A percentile compares a stretch with the other conserved stretches of the same genome.
Evolutionary conservation across 257 asterid genomes (phyloP).

Genomic region (Striga asiatica): DNA sequence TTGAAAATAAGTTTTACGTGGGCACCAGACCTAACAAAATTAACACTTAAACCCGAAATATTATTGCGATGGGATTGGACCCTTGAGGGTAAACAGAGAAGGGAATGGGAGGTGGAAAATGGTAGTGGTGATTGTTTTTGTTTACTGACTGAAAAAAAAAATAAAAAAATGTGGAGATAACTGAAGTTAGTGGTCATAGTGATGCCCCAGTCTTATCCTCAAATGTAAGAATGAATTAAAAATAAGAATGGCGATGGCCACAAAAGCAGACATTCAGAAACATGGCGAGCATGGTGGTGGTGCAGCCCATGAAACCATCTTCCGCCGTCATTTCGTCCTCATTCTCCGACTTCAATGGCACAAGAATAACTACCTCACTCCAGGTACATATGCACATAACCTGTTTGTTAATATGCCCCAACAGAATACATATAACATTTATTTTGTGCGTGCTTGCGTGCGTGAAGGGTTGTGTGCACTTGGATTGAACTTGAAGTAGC

Average conservation of each 20-base stretch:
- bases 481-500: too few relatives aligned
- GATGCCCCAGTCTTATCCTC: slow-evolving; percentile 70
- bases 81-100: too few relatives aligned
- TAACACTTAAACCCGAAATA: too few relatives aligned
- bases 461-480: too few relatives aligned
- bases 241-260: slow-evolving; percentile 14
- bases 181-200: slow-evolving; percentile 26
- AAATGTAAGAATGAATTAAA: slow-evolving; percentile 41
- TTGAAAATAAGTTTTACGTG: too few relatives aligned
- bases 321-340: slow-evolving; percentile 50
- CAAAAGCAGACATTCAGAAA: slow-evolving; percentile 10
- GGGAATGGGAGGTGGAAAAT: slow-evolving; percentile 13
- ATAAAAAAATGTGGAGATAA: too few relatives aligned
- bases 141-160: too few relatives aligned
- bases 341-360: slow-evolving; percentile 75
- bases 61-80: too few relatives aligned
- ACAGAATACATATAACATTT: not conserved
- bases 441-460: not conserved
- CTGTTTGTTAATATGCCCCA: not conserved
- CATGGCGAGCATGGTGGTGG: slow-evolving; percentile 62
- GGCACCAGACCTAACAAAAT: too few relatives aligned
- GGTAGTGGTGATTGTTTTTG: not conserved
- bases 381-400: slow-evolving; percentile 35
- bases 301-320: slow-evolving; percentile 69
- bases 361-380: slow-evolving; percentile 46